A percentile compares a stretch with the other conserved stretches of the same genome.
Conservation (phyloP, 1,284 basidiomycete genomes). For the Paramarasmius palmivorus region DNA sequence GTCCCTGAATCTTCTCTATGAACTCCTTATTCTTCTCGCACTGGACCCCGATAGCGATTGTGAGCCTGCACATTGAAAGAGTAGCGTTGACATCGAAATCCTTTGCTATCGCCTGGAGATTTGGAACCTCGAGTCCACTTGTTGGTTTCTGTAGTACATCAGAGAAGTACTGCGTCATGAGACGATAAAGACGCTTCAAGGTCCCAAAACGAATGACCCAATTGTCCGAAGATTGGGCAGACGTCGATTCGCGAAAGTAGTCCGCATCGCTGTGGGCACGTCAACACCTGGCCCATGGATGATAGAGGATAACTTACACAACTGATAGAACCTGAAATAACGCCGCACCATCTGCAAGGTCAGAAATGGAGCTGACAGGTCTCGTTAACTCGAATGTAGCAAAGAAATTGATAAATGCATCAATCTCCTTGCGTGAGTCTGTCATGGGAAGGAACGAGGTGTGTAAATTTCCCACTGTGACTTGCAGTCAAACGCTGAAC, state of each 20-base stretch:
- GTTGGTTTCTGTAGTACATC: slow-evolving; percentile 79
- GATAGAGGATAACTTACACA: slow-evolving; percentile 51
- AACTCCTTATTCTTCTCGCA: slow-evolving; percentile 83
- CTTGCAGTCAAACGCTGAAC: no score
- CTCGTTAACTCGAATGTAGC: slow-evolving; percentile 67
- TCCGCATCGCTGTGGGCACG: slow-evolving; percentile 62
- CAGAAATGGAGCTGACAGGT: slow-evolving; percentile 58
- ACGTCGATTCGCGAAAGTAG: slow-evolving; percentile 69
- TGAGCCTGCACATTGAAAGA: slow-evolving; percentile 78
- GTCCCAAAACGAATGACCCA: slow-evolving; percentile 87
- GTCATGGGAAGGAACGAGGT: no score
- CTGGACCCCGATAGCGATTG: slow-evolving; percentile 92
- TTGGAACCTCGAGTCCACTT: slow-evolving; percentile 72
- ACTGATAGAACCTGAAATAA: slow-evolving; percentile 71
- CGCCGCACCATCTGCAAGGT: slow-evolving; percentile 75
- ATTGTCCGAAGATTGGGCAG: slow-evolving; percentile 72
- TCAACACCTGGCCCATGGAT: background rate
- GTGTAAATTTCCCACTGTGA: no score
- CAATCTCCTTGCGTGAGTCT: slow-evolving; percentile 60
- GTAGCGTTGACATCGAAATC: slow-evolving; percentile 67
- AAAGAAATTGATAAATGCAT: slow-evolving; percentile 79
- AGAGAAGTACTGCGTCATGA: slow-evolving; percentile 86
- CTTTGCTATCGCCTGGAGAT: slow-evolving; percentile 81
- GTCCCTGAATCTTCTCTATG: slow-evolving; percentile 80
- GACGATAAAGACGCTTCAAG: slow-evolving; percentile 82